phyloP scores from a whole-genome alignment of 139 green algal genomes.

The Diplosphaera chodatii region DNA sequence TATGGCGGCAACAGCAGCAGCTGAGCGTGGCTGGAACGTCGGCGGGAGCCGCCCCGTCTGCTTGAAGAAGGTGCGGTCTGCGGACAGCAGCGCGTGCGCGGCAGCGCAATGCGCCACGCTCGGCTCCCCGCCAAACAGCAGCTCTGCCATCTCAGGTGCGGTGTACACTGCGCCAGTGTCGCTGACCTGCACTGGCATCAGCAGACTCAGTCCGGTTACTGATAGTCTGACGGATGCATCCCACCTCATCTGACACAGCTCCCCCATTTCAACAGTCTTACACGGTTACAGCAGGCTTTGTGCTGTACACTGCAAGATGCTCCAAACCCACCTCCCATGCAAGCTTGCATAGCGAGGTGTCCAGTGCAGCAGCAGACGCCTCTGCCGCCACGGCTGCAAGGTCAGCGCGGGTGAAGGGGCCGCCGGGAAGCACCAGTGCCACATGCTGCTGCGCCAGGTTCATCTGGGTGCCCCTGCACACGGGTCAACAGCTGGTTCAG shows the following conservation, averaged over 20 bases:
- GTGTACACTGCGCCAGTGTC: constrained; percentile 10
- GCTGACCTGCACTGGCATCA: constrained; percentile 1
- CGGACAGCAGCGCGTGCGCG: constrained; percentile 46
- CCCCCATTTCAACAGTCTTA: no score
- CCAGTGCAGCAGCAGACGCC: constrained; percentile 17
- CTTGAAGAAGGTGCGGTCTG: constrained; percentile 65
- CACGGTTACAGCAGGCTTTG: no score
- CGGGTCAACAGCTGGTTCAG: background rate
- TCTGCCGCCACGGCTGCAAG: constrained; percentile 19
- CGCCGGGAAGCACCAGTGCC: constrained; percentile 29
- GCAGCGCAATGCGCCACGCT: constrained; percentile 20
- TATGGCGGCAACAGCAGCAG: constrained; percentile 14
- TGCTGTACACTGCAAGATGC: background rate
- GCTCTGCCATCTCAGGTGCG: constrained; percentile 25
- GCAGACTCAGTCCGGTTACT: no score
- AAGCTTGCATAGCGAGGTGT: constrained; percentile 34
- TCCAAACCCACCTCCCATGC: constrained; percentile 28
- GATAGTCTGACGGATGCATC: no score
- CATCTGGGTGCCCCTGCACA: constrained; percentile 27
- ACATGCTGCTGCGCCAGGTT: constrained; percentile 35
- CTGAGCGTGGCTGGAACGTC: constrained; percentile 26
- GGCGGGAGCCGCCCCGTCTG: constrained; percentile 20
- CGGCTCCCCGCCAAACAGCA: constrained; percentile 18
- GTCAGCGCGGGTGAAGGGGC: constrained; percentile 24
- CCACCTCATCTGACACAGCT: no score